Base-by-base conservation (phyloP, 2,329 filamentous ascomycete species). In the Ascochyta viciae-villosae region DNA sequence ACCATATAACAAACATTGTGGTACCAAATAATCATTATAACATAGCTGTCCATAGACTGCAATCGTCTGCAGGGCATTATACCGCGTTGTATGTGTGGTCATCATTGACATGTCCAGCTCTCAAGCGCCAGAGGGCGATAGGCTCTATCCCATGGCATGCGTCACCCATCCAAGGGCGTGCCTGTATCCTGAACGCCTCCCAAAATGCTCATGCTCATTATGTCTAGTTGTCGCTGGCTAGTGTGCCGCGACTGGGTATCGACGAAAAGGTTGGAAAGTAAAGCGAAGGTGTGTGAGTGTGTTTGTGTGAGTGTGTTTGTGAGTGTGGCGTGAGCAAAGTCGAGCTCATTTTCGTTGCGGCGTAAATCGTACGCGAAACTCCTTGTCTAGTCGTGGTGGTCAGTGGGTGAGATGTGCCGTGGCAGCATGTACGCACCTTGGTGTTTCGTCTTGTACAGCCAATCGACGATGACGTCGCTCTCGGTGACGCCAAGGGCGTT, bases 391-490 rank as follows among this genome's bases (percentile, higher is more conserved):
- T 12, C 7, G n/a, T 4, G 4, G 6, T 12, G 22, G 49, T 69
- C 41, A 68, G 61, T 49, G 33, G 12, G 1, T 12, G 22, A 5
- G 19, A 0, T 6, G 3, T 12, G 12, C 6, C 5, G 24, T 10
- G 26, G 27, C 29, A 15, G n/a, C 3, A 16, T n/a, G 5, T 27
- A 38, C 31, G 71, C 78, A 77, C 85, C 83, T 58, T 86, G 81
- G 62, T 82, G 83, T 69, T 83, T 82, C 27, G 90, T 83, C 70
- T 87, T 89, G 80, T 91, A 90, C 58, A 92, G 81, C 71, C 92
- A 86, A 62, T 90, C 89, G 53, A 93, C 89, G 54, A 95, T 89
- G 62, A 92, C 88, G 66, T 95, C 91, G 71, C 88, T 92, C 78
- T 96, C 91, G 62, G 87, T 88, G 37, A 94, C 85, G 15, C 89